Conservation (phyloP, 1,284 basidiomycete genomes). For the Naganishia cerealis region DNA sequence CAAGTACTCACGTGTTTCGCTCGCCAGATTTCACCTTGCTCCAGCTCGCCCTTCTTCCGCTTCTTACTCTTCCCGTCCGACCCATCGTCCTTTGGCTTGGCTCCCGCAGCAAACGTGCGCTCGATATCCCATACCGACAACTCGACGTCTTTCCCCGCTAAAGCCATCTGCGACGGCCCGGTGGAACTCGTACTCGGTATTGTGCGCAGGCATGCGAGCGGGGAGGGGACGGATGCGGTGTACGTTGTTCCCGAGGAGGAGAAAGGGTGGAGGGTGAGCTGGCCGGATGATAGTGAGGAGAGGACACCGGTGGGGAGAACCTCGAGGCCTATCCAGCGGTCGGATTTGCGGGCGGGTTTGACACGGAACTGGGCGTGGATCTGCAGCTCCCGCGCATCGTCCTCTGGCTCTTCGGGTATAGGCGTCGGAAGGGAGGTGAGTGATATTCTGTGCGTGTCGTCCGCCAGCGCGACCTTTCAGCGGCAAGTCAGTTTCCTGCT, state of each 20-base stretch:
- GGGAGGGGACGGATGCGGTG: constrained; percentile 41
- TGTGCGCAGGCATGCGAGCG: constrained; percentile 52
- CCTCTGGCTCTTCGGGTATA: constrained; percentile 30
- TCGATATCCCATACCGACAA: constrained; percentile 78
- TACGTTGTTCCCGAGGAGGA: constrained; percentile 28
- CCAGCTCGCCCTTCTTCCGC: constrained; percentile 66
- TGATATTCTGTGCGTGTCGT: constrained; percentile 32
- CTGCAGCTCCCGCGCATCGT: constrained; percentile 29
- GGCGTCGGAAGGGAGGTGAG: constrained; percentile 33
- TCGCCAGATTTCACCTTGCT: constrained; percentile 61
- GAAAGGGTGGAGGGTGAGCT: constrained; percentile 39
- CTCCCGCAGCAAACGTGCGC: constrained; percentile 59
- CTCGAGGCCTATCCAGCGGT: constrained; percentile 45
- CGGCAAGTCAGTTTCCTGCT: too few relatives aligned
- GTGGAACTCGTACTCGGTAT: constrained; percentile 58
- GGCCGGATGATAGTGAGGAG: constrained; percentile 48
- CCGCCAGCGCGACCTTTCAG: constrained; percentile 30
- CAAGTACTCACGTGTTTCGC: constrained; percentile 52
- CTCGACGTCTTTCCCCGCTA: constrained; percentile 85
- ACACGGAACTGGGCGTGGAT: constrained; percentile 33
- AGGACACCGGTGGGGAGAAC: constrained; percentile 41
- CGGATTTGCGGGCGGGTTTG: constrained; percentile 34
- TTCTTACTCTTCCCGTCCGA: constrained; percentile 61
- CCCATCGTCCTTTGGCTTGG: neutral
- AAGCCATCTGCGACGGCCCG: constrained; percentile 59